Base-by-base conservation (phyloP, 2,329 filamentous ascomycete genomes). In the Dendryphion nanum region DNA sequence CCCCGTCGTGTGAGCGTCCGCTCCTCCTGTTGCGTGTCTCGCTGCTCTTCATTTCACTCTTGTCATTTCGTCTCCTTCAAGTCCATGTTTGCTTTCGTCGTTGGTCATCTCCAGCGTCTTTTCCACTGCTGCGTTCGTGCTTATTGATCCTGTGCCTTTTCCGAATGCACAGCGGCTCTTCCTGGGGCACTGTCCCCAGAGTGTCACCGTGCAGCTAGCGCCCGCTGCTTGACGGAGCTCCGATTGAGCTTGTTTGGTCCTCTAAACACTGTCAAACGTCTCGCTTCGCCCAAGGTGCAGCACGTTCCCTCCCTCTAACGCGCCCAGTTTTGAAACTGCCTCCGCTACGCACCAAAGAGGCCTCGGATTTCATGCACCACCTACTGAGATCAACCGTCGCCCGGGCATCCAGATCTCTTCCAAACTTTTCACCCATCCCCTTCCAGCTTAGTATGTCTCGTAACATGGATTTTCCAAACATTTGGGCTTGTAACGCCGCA, bases 281-380 rank as follows among this genome's bases (percentile, higher is more conserved):
- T 61, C 53, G 59, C 59, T 58, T 55, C 57, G 43, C 50, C 53
- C 57, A 51, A 57, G 39, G 47, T 56, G 57, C 55, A 51, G 55
- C 61, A 63, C 57, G 59, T 51, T 48, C 23, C 53, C 51, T 34
- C 48, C 47, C 56, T 61, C 59, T 53, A 51, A 64, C 60, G 48
- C 53, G 44, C 47, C 55, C 47, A 52, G 63, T 66, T 67, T 66
- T 64, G 62, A 67, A 66, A 66, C 62, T 52, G 51, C 44, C 54
- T 53, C 58, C 55, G 43, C 45, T 49, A 47, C 41, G 30, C 42
- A 57, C 55, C 46, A 55, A 59, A 53, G 38, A 37, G 51, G 44
- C 50, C 44, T 30, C 47, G 37, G 35, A 41, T 36, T 51, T 64
- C 41, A 66, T 65, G 63, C 60, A 45, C 33, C 31, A 33, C 23